Base-by-base conservation (phyloP, 441 rosid genomes). In the Hura crepitans region DNA sequence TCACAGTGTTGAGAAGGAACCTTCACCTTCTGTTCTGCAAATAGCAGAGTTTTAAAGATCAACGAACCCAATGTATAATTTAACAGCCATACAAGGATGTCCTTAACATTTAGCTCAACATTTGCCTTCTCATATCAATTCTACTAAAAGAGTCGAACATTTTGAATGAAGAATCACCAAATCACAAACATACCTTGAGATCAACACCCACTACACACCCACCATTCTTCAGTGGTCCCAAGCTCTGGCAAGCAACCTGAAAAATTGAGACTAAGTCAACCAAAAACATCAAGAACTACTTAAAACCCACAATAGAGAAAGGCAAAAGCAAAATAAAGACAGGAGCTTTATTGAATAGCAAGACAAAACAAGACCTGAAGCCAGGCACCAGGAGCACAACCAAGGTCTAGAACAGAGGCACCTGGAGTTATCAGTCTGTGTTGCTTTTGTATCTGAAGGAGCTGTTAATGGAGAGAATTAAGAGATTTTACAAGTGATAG, bases 341-440 rank as follows among this genome's bases (percentile, higher is more conserved):
- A 46, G 31, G 1, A 8, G 14, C 9, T 12, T 30, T 62, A 1
- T 22, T 5, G 17, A n/a, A 33, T 18, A 33, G 60, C 14, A n/a
- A 55, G 57, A 25, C 10, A 20, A 23, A 49, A 66, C 43, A 15
- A 59, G 17, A 94, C 97, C 94, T 94, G 97, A 71, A 94, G 99
- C 99, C 99, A 94, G 66, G 99, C 97, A 81, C 97, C 99, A 56
- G 97, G 97, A 58, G 99, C 99, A 62, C 97, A 94, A 25, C 99
- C 97, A 47, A 94, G 89, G 80, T 92, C 99, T 62, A 94, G 99
- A 81, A 94, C 91, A 62, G 94, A 85, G 68, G 89, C 89, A 4
- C 99, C 96, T 9, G 88, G 85, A 47, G 85, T 84, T 78, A 92
- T 90, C 69, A 94, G 72, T 77, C 85, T 90, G 81, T 88, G 74